A percentile compares a stretch with the other conserved stretches of the same genome.
Conservation (phyloP, 345 rosid species). For the Acer yangbiense region DNA sequence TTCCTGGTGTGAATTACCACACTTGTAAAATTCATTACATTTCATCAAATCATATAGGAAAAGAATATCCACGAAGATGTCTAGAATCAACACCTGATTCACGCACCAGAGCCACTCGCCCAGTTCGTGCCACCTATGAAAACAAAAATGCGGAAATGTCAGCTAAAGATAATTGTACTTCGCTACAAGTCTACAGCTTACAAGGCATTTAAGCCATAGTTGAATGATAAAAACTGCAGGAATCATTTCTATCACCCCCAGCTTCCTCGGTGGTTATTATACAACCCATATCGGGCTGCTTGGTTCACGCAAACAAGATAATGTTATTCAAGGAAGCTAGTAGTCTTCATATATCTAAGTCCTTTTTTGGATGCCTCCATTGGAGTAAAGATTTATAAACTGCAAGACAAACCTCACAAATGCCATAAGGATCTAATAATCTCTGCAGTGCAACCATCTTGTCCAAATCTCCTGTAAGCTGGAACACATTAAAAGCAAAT, state of each 20-base stretch:
- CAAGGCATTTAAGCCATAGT: not conserved
- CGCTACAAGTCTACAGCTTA: not conserved
- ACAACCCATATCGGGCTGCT: not conserved
- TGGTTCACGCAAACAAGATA: not conserved
- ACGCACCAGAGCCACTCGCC: constrained; percentile 82
- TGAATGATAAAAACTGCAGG: not conserved
- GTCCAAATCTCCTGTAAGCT: constrained; percentile 91
- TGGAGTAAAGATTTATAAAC: not conserved
- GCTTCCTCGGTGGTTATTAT: too few species aligned
- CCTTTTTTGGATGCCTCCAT: not conserved
- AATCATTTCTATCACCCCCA: not conserved
- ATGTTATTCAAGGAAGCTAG: not conserved
- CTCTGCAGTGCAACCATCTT: constrained; percentile 97
- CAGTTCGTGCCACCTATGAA: constrained; percentile 85
- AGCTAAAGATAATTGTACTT: too few species aligned
- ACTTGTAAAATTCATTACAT: not conserved
- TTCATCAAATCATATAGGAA: constrained; percentile 43
- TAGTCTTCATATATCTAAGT: not conserved
- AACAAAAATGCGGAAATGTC: not conserved
- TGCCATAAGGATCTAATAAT: constrained; percentile 89
- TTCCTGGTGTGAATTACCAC: too few species aligned
- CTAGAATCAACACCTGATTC: constrained; percentile 93
- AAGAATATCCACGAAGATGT: constrained; percentile 82
- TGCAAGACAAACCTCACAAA: constrained; percentile 75
- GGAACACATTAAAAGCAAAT: constrained; percentile 26